phyloP scores from a whole-genome alignment of 2,329 filamentous ascomycete genomes.

The Penicillium sp. region DNA sequence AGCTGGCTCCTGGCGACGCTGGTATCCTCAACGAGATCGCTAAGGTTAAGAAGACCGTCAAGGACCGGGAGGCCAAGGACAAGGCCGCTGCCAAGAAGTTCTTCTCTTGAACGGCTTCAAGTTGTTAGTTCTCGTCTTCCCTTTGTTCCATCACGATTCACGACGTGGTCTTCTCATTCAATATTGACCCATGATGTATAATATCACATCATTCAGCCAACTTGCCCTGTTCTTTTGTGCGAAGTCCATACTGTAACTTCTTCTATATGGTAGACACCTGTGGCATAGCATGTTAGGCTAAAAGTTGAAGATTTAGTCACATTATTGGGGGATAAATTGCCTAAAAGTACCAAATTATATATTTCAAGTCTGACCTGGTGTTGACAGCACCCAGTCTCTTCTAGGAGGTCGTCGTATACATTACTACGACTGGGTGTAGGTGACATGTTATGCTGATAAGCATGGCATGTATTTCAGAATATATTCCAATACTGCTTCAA shows the following conservation, averaged over 20 bases:
- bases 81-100: constrained; percentile 90
- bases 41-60: constrained; percentile 65
- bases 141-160: constrained; percentile 22
- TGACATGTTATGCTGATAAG: background rate
- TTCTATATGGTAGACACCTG: background rate
- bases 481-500: background rate
- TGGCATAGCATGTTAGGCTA: background rate
- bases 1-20: constrained; percentile 64
- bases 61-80: constrained; percentile 71
- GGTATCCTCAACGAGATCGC: constrained; percentile 67
- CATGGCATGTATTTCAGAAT: background rate
- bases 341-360: background rate
- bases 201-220: constrained; percentile 16
- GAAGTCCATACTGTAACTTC: background rate
- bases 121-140: constrained; percentile 1
- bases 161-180: constrained; percentile 13
- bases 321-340: background rate
- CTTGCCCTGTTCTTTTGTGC: constrained; percentile 1
- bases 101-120: constrained; percentile 49
- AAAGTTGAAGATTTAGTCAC: background rate
- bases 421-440: background rate
- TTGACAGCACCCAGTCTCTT: background rate
- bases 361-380: background rate
- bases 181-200: constrained; percentile 21
- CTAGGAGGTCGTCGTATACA: background rate